Base-by-base conservation (phyloP, 1,284 basidiomycete species). In the Leccinum cinnamomeum region DNA sequence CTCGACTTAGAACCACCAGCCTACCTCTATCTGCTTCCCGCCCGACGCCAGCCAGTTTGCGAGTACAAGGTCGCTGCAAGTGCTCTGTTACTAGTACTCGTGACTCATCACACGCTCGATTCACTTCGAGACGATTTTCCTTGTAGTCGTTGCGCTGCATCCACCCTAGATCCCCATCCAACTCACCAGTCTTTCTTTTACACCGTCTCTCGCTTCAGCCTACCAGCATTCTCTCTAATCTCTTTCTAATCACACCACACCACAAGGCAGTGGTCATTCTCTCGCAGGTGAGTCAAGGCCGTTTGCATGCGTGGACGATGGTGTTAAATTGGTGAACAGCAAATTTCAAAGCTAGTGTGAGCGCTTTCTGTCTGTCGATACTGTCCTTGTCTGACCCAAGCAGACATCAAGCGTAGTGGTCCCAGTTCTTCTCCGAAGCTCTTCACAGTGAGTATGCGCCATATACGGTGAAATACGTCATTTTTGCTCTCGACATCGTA, bases 161-260 rank as follows among this genome's bases (percentile, higher is more conserved):
- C 66, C 62, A 64, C 67, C 61, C 71, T 67, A 61, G 65, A 56
- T 54, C 62, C 60, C 62, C 60, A 65, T 71, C 64, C 70, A 65
- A 67, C 75, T 69, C 70, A 56, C 70, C 79, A 82, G 82, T 84
- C 83, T 77, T 68, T 85, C 82, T 65, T 85, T 84, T 83, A 72
- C 72, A 71, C 75, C 53, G 66, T 72, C 72, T 65, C 53, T 77
- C 72, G 64, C 74, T 73, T 56, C 57, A 59, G 63, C 61, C 68
- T 62, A 64, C 68, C 64, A 53, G 7, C 66, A 16, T 59, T 59
- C 48, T 59, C 59, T 64, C 61, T 65, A 65, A 60, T 70, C 56
- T 64, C 48, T 59, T 46, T 60, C 3, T n/a, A 55, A 54, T 76
- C 71, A 75, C 73, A 48, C 46, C 68, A 20, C 60, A 23, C 61